Evolutionary conservation across 306 rosid species (phyloP), one percentile per base, ranked within the genome.

Genomic region (Alnus rubra): DNA sequence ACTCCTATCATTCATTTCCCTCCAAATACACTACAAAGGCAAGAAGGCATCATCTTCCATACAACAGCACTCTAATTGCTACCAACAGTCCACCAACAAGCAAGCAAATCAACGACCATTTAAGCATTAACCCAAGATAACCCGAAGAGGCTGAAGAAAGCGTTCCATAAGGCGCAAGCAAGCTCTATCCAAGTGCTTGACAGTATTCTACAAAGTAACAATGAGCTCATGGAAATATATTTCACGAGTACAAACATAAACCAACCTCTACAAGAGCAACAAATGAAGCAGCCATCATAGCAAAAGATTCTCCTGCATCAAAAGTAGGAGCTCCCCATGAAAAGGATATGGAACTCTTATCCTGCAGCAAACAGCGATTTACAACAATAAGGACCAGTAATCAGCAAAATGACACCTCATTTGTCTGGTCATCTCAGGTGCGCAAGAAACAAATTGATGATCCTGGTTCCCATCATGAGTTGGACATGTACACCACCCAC

Each of bases 271-370:
- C 97, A 51, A 94, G 92, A 63, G 97, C 91, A 82, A 94, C 98
- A 80, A 94, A 88, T 45, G 97, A 87, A 83, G 96, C 89, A 73
- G 95, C 92, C 98, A 94, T 94, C 98, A 94, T 94, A 59, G 98
- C 98, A 83, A 94, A 94, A 71, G 97, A 84, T 88, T 94, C 98
- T 62, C 98, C 98, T 7, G 98, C 97, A 67, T 94, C 95, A 74
- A 94, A 94, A 77, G 94, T 92, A 35, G 98, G 98, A 60, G 97
- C 97, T 76, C 98, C 98, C 98, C 98, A 94, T 94, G 98, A 88
- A 94, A 94, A 59, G 98, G 98, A 80, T 92, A 94, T 1, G 98
- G 98, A 52, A 94, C 80, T 80, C 98, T 89, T 71, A 94, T 92
- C 98, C 98, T 94, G 88, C 71, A 73, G 31, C 53, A 31, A 18